A percentile compares a stretch with the other conserved stretches of the same genome.
These are phyloP conservation scores for Ramaria sp. DNA, from an alignment of 768 basidiomycete genomes.

Conservation along the genomic window DNA sequence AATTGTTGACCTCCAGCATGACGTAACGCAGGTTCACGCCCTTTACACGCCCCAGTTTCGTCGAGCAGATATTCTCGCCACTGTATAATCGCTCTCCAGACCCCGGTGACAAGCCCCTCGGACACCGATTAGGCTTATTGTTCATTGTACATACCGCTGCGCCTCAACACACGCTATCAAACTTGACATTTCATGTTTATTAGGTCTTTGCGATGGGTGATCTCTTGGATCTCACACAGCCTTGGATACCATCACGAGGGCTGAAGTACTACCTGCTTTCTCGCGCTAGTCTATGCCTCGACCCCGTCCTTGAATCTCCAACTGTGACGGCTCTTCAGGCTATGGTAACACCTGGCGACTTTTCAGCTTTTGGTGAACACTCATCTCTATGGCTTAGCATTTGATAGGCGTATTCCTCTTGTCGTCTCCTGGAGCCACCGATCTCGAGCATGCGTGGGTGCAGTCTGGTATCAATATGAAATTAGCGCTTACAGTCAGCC, in stretches of 20 bases:
- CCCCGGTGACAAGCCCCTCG: neutral
- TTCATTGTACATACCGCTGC: neutral
- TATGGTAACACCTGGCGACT: neutral
- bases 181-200: neutral
- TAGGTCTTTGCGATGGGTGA: slow-evolving; percentile 8
- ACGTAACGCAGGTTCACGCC: slow-evolving; percentile 1
- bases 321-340: too few species aligned
- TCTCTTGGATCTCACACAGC: too few species aligned
- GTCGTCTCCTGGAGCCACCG: neutral
- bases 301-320: too few species aligned
- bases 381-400: neutral
- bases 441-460: slow-evolving; percentile 5
- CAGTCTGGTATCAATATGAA: slow-evolving; percentile 5
- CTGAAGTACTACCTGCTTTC: neutral
- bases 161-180: too few species aligned
- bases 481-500: slow-evolving; percentile 4
- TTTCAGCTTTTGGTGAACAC: neutral
- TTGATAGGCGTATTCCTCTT: neutral
- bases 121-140: neutral
- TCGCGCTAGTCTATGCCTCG: neutral
- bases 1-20: neutral
- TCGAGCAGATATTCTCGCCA: slow-evolving; percentile 7
- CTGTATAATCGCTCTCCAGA: slow-evolving; percentile 2
- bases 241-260: neutral
- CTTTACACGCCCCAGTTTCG: slow-evolving; percentile 2